Base-by-base conservation (phyloP, 148 eudicot species). In the Chenopodium berlandieri region DNA sequence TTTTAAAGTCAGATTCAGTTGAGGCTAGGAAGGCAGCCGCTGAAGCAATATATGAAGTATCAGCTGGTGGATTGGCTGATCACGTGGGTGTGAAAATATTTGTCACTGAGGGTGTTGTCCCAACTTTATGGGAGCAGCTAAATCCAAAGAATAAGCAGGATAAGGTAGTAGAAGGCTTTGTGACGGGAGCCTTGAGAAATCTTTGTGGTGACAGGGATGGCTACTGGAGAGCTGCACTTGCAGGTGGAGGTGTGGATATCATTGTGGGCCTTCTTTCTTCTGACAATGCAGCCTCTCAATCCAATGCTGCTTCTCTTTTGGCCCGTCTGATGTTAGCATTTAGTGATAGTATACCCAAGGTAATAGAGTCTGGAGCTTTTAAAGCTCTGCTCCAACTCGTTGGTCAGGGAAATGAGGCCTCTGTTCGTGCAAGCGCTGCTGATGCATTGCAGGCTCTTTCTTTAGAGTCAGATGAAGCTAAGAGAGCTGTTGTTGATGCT, bases 201-300 rank as follows among this genome's bases (percentile, higher is more conserved):
- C 91, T 93, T 44, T 91, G 97, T 82, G 91, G 93, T n/a, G 93
- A 93, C 77, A 89, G 82, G 86, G 95, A 92, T 85, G 95, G 95
- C 50, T 90, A 89, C 69, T 93, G 95, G 97, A 86, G 86, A 85
- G 87, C 83, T 16, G 91, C 95, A 77, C 92, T 93, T 71, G 95
- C 92, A 76, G 89, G 86, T n/a, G 97, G 95, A 67, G 97, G 97
- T 60, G 95, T 92, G 72, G 92, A 93, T 84, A 86, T 90, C 32
- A 90, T 93, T 67, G 94, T 93, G 73, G 87, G 86, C 16, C 92
- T 93, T 80, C 94, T 93, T 74, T 88, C 85, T 46, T 92, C 95
- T 14, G 90, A 87, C 71, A 93, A 91, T 87, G 75, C 89, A 64
- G 85, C 85, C 64, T 82, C 91, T 79, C 97, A 91, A 76, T 92